Conservation (phyloP, 225 moss, liverwort and hornwort species). For the Rhytidiadelphus loreus region DNA sequence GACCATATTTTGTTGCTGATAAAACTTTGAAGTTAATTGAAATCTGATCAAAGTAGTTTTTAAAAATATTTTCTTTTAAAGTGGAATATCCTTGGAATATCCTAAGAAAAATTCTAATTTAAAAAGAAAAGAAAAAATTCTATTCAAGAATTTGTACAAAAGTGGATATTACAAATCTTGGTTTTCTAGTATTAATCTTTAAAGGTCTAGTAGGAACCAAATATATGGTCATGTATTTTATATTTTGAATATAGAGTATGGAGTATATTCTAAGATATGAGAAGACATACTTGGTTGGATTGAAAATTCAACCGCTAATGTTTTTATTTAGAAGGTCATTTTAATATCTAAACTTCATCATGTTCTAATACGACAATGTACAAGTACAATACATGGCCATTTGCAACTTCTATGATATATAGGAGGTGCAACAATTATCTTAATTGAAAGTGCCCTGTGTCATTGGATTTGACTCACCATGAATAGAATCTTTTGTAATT, state of each 20-base stretch:
- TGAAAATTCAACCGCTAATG: background rate
- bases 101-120: background rate
- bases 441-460: rapidly evolving
- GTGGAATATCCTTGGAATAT: background rate
- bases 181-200: background rate
- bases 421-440: background rate
- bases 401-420: background rate
- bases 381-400: rapidly evolving
- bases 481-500: background rate
- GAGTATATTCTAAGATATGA: background rate
- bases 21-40: background rate
- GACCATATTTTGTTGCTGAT: background rate
- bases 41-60: background rate
- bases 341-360: background rate
- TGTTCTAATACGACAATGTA: background rate
- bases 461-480: background rate
- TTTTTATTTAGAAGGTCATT: background rate
- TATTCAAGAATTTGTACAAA: rapidly evolving
- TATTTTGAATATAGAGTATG: background rate
- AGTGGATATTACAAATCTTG: background rate
- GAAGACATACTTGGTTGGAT: background rate
- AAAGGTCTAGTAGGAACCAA: rapidly evolving
- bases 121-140: no score
- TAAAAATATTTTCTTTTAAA: rapidly evolving
- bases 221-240: background rate